A percentile compares a stretch with the other conserved stretches of the same genome.
These are phyloP conservation scores for Seminavis robusta DNA, from an alignment of 108 stramenopile species.

Conservation along the genomic window DNA sequence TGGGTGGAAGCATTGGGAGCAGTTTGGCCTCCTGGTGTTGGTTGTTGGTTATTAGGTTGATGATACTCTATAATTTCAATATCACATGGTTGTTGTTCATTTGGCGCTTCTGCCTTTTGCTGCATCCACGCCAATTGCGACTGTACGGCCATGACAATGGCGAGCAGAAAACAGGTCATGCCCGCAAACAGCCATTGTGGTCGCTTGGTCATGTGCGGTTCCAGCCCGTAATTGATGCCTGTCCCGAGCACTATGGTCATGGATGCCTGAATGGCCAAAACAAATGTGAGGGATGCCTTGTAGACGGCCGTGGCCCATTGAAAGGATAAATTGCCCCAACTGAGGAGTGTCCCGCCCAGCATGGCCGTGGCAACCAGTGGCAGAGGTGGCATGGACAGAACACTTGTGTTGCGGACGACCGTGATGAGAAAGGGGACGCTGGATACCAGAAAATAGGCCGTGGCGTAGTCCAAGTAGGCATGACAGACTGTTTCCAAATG, in stretches of 20 bases:
- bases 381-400: slow-evolving; percentile 3
- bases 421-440: slow-evolving; percentile 12
- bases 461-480: slow-evolving; percentile 36
- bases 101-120: too few relatives aligned
- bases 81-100: too few relatives aligned
- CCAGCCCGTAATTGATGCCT: slow-evolving; percentile 27
- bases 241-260: slow-evolving; percentile 41
- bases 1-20: background rate
- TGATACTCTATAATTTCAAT: background rate
- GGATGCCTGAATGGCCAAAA: slow-evolving; percentile 38
- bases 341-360: slow-evolving; percentile 28
- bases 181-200: slow-evolving; percentile 23
- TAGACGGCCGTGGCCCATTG: slow-evolving; percentile 35
- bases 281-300: slow-evolving; percentile 26
- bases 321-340: slow-evolving; percentile 29
- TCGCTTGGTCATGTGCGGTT: slow-evolving; percentile 18
- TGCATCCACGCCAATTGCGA: slow-evolving; percentile 13
- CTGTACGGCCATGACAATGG: slow-evolving; percentile 27
- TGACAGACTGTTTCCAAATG: slow-evolving; percentile 19
- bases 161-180: slow-evolving; percentile 22
- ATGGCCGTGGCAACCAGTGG: slow-evolving; percentile 15
- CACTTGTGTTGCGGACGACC: background rate
- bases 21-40: background rate
- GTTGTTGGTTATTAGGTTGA: background rate
- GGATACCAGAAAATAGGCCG: slow-evolving; percentile 26